Evolutionary conservation across 2,329 filamentous ascomycete genomes (phyloP), one percentile per base, ranked within the genome.

Genomic region (Metarhizium humberi): DNA sequence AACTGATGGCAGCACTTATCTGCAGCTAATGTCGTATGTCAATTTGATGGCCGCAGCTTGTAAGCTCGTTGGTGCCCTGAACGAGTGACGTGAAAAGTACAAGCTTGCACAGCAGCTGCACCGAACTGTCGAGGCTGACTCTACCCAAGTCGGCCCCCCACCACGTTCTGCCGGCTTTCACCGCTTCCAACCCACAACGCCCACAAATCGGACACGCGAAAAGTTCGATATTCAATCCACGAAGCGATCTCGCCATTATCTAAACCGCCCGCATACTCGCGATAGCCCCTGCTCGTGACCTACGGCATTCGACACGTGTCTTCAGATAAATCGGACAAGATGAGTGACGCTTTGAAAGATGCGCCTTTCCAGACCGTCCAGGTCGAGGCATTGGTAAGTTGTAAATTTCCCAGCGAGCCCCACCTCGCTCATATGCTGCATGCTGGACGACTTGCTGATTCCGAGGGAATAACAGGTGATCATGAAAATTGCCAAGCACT

Each of bases 401-500:
- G 63, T 55, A 57, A 58, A 55, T 42, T 55, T 29, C 14, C 50
- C 51, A 47, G 30, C 50, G 30, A 66, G 65, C 68, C 69, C 70
- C 71, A 70, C 70, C 67, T 67, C 57, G 5, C 56, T 60, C 61
- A 60, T 62, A 60, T 54, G 61, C 62, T 54, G 61, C 62, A 61
- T 53, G 61, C 57, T 58, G 57, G 58, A 59, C 56, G 65, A 58
- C 63, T 58, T 59, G 57, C 56, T 51, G 50, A 56, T 45, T 34
- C 25, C 16, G n/a, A 38, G 51, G 47, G 36, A 14, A 45, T 45
- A 4, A 53, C 64, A 94, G 89, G 89, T 95, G 67, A 89, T 95
- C 64, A 92, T 96, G 88, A 96, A 96, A 80, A 92, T 97, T 71
- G 92, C 95, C 74, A 96, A 95, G 77, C 92, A 96, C 78, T 90